Conservation (phyloP, 139 green algal species). For the Closterium sp. region DNA sequence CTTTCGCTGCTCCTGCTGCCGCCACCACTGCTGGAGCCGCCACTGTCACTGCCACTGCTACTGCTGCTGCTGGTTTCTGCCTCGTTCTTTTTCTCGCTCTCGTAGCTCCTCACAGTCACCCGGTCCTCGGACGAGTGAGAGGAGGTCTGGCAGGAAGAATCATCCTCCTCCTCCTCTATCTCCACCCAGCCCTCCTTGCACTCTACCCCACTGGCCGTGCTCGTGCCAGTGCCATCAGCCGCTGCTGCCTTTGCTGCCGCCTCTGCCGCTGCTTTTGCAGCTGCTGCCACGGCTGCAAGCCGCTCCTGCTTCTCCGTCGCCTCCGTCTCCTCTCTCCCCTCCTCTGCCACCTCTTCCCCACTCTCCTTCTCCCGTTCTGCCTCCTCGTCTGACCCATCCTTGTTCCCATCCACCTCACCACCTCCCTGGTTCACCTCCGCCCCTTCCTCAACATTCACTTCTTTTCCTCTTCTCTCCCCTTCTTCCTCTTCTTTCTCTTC, state of each 20-base stretch:
- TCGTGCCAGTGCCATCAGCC: background rate
- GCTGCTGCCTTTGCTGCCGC: background rate
- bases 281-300: too few relatives aligned
- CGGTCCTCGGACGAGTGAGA: background rate
- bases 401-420: too few relatives aligned
- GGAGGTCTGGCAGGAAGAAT: background rate
- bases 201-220: background rate
- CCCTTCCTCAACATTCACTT: too few relatives aligned
- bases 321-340: too few relatives aligned
- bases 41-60: background rate
- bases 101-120: background rate
- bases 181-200: background rate
- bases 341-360: too few relatives aligned
- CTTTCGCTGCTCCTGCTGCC: background rate
- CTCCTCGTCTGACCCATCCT: background rate
- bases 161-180: background rate
- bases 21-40: background rate
- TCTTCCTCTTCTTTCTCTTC: background rate
- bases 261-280: background rate
- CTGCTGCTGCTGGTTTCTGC: background rate
- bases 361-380: background rate
- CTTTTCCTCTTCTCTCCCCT: background rate
- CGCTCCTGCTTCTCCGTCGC: too few relatives aligned
- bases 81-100: background rate
- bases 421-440: too few relatives aligned